phyloP scores from a whole-genome alignment of 495 filamentous ascomycete genomes.

The Coniosporium apollinis region DNA sequence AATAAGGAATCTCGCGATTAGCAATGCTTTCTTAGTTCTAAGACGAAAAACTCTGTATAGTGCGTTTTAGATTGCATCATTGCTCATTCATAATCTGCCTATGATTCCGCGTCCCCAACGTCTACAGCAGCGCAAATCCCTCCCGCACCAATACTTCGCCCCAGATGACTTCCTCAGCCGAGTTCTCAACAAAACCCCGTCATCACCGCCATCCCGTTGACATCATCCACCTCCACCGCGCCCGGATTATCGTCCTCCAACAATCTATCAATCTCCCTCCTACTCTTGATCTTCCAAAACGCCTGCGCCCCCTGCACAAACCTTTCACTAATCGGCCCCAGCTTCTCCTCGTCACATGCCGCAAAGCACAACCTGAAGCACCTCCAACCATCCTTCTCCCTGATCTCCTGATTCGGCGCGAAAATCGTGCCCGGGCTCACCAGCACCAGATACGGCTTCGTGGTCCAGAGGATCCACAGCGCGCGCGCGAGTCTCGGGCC shows the following conservation, averaged over 20 bases:
- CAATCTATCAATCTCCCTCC: conserved; percentile 43
- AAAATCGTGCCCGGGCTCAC: conserved; percentile 56
- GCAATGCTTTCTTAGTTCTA: too few species aligned
- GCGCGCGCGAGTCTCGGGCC: conserved; percentile 33
- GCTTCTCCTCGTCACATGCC: conserved; percentile 52
- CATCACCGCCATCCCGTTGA: neutral
- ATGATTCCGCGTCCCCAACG: too few species aligned
- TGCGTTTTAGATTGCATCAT: too few species aligned
- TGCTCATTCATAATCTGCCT: too few species aligned
- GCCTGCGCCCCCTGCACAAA: conserved; percentile 49
- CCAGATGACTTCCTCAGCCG: too few species aligned
- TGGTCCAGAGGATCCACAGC: conserved; percentile 58
- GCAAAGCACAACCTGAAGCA: conserved; percentile 76
- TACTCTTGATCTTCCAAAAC: conserved; percentile 59
- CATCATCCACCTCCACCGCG: conserved; percentile 3
- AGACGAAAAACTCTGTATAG: too few species aligned
- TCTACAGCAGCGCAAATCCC: too few species aligned
- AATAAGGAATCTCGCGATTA: too few species aligned
- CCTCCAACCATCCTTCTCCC: conserved; percentile 36
- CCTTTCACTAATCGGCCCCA: conserved; percentile 38
- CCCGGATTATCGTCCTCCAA: conserved; percentile 22
- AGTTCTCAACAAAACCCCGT: conserved; percentile 1
- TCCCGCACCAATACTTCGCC: too few species aligned
- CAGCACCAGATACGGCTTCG: conserved; percentile 47
- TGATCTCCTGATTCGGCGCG: conserved; percentile 39